Percentiles rank a stretch among this genome's conserved stretches.
Conservation (phyloP, 129 eudicot species). For the Glebionis coronaria region DNA sequence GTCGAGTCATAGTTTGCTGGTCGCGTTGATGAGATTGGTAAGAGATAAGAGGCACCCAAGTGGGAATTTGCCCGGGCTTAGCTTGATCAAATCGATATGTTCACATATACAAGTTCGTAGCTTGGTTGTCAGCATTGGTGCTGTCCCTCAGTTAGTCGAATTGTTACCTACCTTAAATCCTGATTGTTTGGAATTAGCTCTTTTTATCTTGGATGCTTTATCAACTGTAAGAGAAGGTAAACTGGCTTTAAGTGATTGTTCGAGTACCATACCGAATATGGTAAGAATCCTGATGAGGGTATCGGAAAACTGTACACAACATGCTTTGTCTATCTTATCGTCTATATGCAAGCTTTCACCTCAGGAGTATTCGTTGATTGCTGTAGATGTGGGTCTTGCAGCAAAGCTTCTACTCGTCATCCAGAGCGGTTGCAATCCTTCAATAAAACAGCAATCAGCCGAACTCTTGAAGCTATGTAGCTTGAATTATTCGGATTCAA, state of each 20-base stretch:
- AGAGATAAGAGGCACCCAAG: constrained; percentile 36
- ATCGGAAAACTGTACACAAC: constrained; percentile 45
- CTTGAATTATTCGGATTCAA: too few species aligned
- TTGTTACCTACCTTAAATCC: constrained; percentile 39
- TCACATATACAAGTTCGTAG: constrained; percentile 33
- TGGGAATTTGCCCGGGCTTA: constrained; percentile 39
- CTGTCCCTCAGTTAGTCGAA: constrained; percentile 42
- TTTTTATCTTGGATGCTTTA: constrained; percentile 36
- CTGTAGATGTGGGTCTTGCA: too few species aligned
- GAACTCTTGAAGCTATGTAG: too few species aligned
- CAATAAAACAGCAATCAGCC: too few species aligned
- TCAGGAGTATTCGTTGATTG: too few species aligned
- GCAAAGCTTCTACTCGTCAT: too few species aligned
- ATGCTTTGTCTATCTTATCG: constrained; percentile 41
- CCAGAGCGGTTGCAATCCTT: too few species aligned
- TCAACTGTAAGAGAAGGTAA: constrained; percentile 40
- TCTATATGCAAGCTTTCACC: constrained; percentile 47
- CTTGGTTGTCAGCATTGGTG: constrained; percentile 41
- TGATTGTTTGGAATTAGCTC: constrained; percentile 40
- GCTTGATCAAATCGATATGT: constrained; percentile 33
- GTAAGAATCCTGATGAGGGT: too few species aligned
- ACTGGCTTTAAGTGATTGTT: too few species aligned
- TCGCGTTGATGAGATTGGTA: constrained; percentile 43
- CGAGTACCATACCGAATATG: too few species aligned
- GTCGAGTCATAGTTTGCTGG: constrained; percentile 44